phyloP scores from a whole-genome alignment of 768 basidiomycete genomes.

The Phanerochaete carnosa region DNA sequence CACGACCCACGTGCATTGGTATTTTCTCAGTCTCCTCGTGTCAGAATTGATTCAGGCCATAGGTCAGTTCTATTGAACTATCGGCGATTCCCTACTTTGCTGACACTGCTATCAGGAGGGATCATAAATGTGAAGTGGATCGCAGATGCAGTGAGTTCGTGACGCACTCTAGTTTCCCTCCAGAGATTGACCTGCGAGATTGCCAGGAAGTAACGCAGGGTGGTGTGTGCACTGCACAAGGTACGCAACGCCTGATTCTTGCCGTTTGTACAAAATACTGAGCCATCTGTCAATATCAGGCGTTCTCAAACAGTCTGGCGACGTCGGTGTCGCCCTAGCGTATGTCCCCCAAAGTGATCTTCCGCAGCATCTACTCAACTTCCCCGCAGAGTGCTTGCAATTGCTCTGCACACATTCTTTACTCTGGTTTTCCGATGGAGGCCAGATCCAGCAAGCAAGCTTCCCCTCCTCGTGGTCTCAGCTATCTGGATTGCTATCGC shows the following conservation, averaged over 20 bases:
- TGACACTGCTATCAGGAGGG: conserved; percentile 28
- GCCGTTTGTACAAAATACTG: background rate
- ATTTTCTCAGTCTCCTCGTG: conserved; percentile 25
- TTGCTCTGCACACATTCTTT: conserved; percentile 39
- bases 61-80: conserved; percentile 9
- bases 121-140: conserved; percentile 30
- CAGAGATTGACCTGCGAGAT: background rate
- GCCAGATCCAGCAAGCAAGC: conserved; percentile 24
- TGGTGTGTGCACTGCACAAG: conserved; percentile 33
- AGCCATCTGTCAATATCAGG: conserved; percentile 17
- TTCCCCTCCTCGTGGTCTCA: conserved; percentile 30
- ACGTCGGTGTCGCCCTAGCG: conserved; percentile 39
- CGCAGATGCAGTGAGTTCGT: conserved; percentile 7
- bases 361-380: background rate
- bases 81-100: background rate
- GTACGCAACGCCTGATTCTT: conserved; percentile 15
- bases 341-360: conserved; percentile 15
- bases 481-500: conserved; percentile 39
- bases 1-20: conserved; percentile 24
- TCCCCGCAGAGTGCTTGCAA: conserved; percentile 20
- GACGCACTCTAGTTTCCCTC: background rate
- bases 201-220: conserved; percentile 29
- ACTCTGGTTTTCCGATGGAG: conserved; percentile 34
- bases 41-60: conserved; percentile 27
- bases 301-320: conserved; percentile 36